These are phyloP conservation scores for Ophidiomyces ophidiicola DNA, from an alignment of 2,329 filamentous ascomycete species.

Conservation along the genomic window DNA sequence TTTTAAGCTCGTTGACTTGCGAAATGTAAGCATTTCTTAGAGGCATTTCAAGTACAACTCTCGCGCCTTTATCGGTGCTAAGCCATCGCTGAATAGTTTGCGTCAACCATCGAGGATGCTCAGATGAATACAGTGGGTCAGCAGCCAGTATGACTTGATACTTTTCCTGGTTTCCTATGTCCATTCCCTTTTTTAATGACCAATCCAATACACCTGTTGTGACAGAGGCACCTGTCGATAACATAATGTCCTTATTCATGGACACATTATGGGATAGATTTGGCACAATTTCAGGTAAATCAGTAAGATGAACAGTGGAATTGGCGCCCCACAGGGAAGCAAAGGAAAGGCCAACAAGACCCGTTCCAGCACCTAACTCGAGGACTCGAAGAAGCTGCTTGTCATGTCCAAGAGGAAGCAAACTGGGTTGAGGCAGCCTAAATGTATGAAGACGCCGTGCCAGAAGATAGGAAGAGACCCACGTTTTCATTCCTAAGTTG, in stretches of 20 bases:
- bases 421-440: slow-evolving; percentile 28
- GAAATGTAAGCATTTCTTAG: slow-evolving; percentile 54
- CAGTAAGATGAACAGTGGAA: slow-evolving; percentile 60
- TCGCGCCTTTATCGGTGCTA: slow-evolving; percentile 42
- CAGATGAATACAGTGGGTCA: slow-evolving; percentile 75
- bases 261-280: slow-evolving; percentile 67
- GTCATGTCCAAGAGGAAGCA: slow-evolving; percentile 22
- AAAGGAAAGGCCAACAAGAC: slow-evolving; percentile 76
- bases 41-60: slow-evolving; percentile 70
- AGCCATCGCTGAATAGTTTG: slow-evolving; percentile 59
- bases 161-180: slow-evolving; percentile 22
- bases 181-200: slow-evolving; percentile 32
- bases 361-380: slow-evolving; percentile 82
- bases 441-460: slow-evolving; percentile 52
- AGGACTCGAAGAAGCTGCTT: slow-evolving; percentile 38
- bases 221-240: slow-evolving; percentile 44
- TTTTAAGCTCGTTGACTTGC: slow-evolving; percentile 52
- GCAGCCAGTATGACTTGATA: slow-evolving; percentile 65
- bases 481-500: slow-evolving; percentile 84
- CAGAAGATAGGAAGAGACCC: slow-evolving; percentile 81
- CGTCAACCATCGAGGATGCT: slow-evolving; percentile 64
- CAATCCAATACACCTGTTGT: slow-evolving; percentile 62
- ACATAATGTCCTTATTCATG: slow-evolving; percentile 49
- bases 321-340: slow-evolving; percentile 51
- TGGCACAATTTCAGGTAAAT: slow-evolving; percentile 68